Conservation (phyloP, 1,284 basidiomycete species). For the Inonotus obliquus region DNA sequence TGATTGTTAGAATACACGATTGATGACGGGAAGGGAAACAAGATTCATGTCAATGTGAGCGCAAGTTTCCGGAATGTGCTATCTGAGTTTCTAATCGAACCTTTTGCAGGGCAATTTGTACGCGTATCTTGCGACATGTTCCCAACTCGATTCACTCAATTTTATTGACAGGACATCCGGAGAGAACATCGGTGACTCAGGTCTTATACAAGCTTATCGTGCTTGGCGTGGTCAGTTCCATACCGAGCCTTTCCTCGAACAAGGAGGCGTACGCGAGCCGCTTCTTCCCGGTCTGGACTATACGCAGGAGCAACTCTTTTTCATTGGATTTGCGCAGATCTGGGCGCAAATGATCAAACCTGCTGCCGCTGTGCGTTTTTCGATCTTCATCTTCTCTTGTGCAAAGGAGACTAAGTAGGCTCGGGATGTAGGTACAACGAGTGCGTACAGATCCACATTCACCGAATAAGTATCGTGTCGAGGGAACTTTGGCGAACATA, state of each 20-base stretch:
- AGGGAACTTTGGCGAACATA: constrained; percentile 78
- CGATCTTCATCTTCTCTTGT: constrained; percentile 20
- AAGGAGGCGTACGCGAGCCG: constrained; percentile 51
- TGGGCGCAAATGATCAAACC: constrained; percentile 76
- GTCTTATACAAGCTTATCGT: constrained; percentile 80
- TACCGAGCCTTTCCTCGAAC: constrained; percentile 36
- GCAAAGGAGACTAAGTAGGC: constrained; percentile 22
- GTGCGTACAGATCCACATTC: constrained; percentile 88
- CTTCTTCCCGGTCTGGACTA: constrained; percentile 81
- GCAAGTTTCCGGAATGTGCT: neutral
- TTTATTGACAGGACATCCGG: constrained; percentile 66
- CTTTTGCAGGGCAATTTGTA: constrained; percentile 63
- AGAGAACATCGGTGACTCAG: constrained; percentile 87
- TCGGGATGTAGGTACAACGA: constrained; percentile 54
- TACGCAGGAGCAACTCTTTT: constrained; percentile 88
- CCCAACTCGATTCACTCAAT: neutral
- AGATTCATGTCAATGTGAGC: constrained; percentile 82
- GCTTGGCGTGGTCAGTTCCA: constrained; percentile 78
- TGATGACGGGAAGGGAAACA: constrained; percentile 80
- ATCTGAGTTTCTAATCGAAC: constrained; percentile 10
- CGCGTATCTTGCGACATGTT: constrained; percentile 23
- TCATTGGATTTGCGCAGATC: constrained; percentile 77
- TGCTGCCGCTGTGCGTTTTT: constrained; percentile 55
- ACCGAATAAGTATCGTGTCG: constrained; percentile 72
- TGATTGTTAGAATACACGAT: constrained; percentile 67